These are phyloP conservation scores for Aspergillus udagawae DNA, from an alignment of 2,329 filamentous ascomycete species.

Conservation along the genomic window DNA sequence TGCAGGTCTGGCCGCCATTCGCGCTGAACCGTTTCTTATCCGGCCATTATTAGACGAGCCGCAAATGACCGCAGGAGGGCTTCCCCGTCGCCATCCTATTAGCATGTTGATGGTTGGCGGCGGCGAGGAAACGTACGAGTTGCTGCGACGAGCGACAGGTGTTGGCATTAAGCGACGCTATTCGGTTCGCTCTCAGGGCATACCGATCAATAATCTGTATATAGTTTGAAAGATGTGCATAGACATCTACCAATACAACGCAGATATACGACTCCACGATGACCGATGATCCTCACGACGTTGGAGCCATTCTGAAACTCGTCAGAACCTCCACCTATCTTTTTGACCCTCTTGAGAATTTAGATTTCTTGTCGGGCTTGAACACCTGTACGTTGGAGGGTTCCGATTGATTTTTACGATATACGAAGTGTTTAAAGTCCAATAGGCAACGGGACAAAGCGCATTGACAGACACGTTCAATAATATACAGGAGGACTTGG, in stretches of 20 bases:
- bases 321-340: too few relatives aligned
- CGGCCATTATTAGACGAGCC: slow-evolving; percentile 71
- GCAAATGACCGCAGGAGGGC: slow-evolving; percentile 67
- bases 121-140: slow-evolving; percentile 60
- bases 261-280: background rate
- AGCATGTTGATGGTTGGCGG: slow-evolving; percentile 80
- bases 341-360: too few relatives aligned
- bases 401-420: too few relatives aligned
- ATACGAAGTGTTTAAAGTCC: too few relatives aligned
- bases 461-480: too few relatives aligned
- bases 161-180: slow-evolving; percentile 76
- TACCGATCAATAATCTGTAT: slow-evolving; percentile 73
- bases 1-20: slow-evolving; percentile 34
- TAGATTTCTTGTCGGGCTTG: too few relatives aligned
- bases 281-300: background rate
- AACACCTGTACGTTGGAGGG: too few relatives aligned
- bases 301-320: too few relatives aligned
- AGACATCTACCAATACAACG: background rate
- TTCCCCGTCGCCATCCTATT: slow-evolving; percentile 67
- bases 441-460: too few relatives aligned
- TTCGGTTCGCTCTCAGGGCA: slow-evolving; percentile 73
- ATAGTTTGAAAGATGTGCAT: slow-evolving; percentile 48
- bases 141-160: slow-evolving; percentile 60
- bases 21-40: slow-evolving; percentile 42
- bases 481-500: too few relatives aligned